Evolutionary conservation across 2,329 filamentous ascomycete genomes (phyloP), one percentile per base, ranked within the genome.

Genomic region (Alternaria tenuissima): DNA sequence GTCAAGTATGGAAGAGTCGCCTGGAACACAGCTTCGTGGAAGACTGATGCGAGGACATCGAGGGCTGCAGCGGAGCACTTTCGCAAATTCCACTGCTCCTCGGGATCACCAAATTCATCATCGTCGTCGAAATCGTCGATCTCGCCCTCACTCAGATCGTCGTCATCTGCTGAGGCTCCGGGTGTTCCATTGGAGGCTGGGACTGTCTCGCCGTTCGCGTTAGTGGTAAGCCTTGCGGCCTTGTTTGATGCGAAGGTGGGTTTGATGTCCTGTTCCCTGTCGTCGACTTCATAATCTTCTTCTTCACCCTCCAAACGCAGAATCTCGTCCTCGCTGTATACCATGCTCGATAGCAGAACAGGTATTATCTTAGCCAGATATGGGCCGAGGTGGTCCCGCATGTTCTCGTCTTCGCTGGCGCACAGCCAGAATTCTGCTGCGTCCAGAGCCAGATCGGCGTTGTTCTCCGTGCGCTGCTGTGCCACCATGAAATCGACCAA

Each of bases 341-440:
- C 89, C 94, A 99, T 99, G 76, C 92, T 96, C 67, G 95, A 89
- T 7, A 99, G 86, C 52, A 99, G 82, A 1, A 97, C 91, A 0
- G 95, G 95, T 30, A 99, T 90, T 65, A 98, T 94, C 77, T 91
- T 92, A 66, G 86, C 80, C 57, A 98, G 87, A 74, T 92, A 92
- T 0, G 93, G 93, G 8, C 86, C 88, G 46, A 99, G 83, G 0
- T 88, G 86, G 67, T 88, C 86, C 82, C 92, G 93, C 54, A 98
- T 82, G 60, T 90, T 87, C 42, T 91, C 87, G 75, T 97, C 92
- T 76, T 97, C 95, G 61, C 93, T 94, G 20, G 96, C 89, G 39
- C 93, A 93, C 44, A 99, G 87, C 93, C 96, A 99, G 76, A 99
- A 99, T 78, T 99, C 95, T 5, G 95, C 93, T 8, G 95, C 95